Evolutionary conservation across 1,139 yeast genomes (phyloP).

Genomic region (Diutina neorugosa): DNA sequence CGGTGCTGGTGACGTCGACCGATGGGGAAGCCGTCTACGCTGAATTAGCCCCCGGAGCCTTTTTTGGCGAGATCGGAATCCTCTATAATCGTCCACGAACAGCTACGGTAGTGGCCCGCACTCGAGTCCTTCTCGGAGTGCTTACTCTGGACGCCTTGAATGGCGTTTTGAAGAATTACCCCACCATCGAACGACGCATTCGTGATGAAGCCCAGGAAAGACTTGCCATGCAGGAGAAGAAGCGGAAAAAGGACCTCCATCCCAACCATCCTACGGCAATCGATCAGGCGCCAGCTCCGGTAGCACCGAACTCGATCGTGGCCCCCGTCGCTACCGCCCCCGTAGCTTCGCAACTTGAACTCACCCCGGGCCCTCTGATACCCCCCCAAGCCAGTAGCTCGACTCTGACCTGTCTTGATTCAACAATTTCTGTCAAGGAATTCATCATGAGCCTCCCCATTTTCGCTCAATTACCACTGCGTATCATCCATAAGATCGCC

Average conservation of each 20-base stretch:
- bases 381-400: background rate
- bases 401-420: background rate
- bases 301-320: background rate
- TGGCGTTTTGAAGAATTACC: slow-evolving; percentile 47
- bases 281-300: background rate
- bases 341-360: background rate
- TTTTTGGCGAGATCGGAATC: slow-evolving; percentile 73
- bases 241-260: slow-evolving; percentile 9
- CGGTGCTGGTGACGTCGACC: slow-evolving; percentile 59
- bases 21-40: slow-evolving; percentile 71
- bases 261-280: background rate
- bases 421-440: slow-evolving; percentile 16
- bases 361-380: background rate
- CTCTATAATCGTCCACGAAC: slow-evolving; percentile 65
- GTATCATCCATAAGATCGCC: slow-evolving; percentile 51
- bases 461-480: slow-evolving; percentile 42
- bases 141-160: slow-evolving; percentile 53
- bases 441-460: slow-evolving; percentile 46
- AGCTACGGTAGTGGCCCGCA: slow-evolving; percentile 66
- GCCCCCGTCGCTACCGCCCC: background rate
- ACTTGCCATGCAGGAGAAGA: slow-evolving; percentile 55
- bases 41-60: slow-evolving; percentile 54
- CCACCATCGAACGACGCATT: slow-evolving; percentile 52
- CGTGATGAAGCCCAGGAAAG: slow-evolving; percentile 74
- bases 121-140: slow-evolving; percentile 55